Evolutionary conservation across 2,329 filamentous ascomycete species (phyloP).

Genomic region (Colletotrichum sp.): DNA sequence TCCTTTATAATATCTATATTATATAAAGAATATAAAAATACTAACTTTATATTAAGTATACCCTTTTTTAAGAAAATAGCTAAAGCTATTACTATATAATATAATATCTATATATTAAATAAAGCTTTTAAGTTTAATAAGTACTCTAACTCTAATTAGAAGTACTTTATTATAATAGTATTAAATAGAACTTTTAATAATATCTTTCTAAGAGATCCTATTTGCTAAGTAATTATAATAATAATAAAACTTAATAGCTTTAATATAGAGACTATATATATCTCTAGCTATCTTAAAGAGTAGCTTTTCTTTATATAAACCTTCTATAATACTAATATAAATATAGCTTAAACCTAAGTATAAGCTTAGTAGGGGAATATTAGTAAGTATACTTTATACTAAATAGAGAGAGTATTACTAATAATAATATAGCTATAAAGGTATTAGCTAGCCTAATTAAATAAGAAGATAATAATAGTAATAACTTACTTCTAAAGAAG

Average conservation of each 20-base stretch:
- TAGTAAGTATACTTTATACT: neutral
- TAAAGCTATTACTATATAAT: neutral
- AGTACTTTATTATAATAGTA: neutral
- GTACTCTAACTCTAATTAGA: rapidly evolving
- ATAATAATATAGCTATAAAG: neutral
- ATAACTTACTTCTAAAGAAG: too few relatives aligned
- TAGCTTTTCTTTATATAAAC: too few relatives aligned
- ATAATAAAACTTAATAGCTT: too few relatives aligned
- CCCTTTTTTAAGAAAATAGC: neutral
- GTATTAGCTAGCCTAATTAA: too few relatives aligned
- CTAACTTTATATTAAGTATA: neutral
- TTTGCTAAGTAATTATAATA: too few relatives aligned
- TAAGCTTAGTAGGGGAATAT: too few relatives aligned
- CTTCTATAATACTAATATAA: too few relatives aligned
- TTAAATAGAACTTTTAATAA: neutral
- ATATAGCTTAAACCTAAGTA: too few relatives aligned
- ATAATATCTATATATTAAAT: neutral
- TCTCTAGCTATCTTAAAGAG: too few relatives aligned
- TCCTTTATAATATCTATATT: too few relatives aligned
- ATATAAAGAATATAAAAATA: neutral
- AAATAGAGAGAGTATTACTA: neutral
- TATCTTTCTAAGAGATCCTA: rapidly evolving
- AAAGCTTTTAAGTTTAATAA: rapidly evolving
- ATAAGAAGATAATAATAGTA: too few relatives aligned
- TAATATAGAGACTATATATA: too few relatives aligned